Evolutionary conservation across 805 yeast species (phyloP), one percentile per base, ranked within the genome.

Genomic region (baker's yeast (Saccharomyces cerevisiae)): DNA sequence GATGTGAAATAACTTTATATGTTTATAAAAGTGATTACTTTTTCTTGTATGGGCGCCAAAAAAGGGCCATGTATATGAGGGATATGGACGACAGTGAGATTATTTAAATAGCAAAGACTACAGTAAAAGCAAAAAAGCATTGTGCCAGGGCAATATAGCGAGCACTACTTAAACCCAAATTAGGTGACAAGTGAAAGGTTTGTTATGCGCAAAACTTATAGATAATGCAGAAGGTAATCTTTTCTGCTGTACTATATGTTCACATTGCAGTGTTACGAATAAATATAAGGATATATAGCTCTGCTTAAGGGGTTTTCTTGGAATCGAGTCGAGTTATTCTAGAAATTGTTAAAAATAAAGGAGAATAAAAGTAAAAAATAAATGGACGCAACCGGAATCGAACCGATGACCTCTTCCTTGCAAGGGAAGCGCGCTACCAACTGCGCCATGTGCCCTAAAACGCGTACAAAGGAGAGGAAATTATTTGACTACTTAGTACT

Each of bases 401-500:
- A 82, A 82, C 85, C 84, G 76, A 74, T 79, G 86, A 81, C 86
- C 86, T 82, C 77, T 76, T 75, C 79, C 87, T 79, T 82, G 85
- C 85, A 80, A 81, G 82, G 85, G 82, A 76, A 76, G 77, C 85
- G 85, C 85, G 85, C 85, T 81, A 81, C 86, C 86, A 81, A 80
- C 86, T 81, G 78, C 85, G 85, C 86, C 84, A 81, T 83, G 57
- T 53, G 61, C 61, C 61, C 61, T 48, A 48, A n/a, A n/a, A n/a
- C n/a, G n/a, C n/a, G n/a, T n/a, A n/a, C n/a, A n/a, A n/a, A n/a
- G n/a, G n/a, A n/a, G n/a, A n/a, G n/a, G n/a, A n/a, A n/a, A n/a
- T n/a, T n/a, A n/a, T n/a, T n/a, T n/a, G n/a, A n/a, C n/a, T n/a
- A n/a, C n/a, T n/a, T n/a, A n/a, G n/a, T n/a, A n/a, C n/a, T n/a